Conservation (phyloP, 768 basidiomycete species). For the Podaxis sp. region DNA sequence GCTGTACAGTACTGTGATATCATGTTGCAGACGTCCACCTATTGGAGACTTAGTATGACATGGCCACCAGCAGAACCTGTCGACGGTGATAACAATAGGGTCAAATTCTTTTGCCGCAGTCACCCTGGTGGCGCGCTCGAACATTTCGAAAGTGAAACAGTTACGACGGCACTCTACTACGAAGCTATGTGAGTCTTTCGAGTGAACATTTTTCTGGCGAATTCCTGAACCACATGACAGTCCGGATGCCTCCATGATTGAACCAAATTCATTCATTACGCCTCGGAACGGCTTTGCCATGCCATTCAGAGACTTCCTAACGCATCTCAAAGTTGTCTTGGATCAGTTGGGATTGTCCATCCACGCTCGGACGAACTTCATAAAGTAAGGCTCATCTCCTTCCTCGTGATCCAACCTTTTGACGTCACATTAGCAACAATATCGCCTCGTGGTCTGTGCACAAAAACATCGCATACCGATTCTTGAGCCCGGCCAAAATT, state of each 20-base stretch:
- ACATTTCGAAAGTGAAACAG: constrained; percentile 82
- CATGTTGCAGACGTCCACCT: constrained; percentile 62
- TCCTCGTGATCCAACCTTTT: constrained; percentile 1
- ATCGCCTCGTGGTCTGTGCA: constrained; percentile 70
- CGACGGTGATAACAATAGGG: constrained; percentile 52
- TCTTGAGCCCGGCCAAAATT: constrained; percentile 74
- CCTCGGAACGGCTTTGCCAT: constrained; percentile 85
- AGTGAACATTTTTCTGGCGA: background rate
- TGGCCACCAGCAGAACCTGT: constrained; percentile 78
- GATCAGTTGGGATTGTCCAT: constrained; percentile 84
- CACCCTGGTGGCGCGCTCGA: constrained; percentile 86
- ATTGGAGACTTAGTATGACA: constrained; percentile 73
- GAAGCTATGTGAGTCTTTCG: constrained; percentile 67
- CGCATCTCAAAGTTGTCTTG: constrained; percentile 77
- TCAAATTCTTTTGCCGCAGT: constrained; percentile 81
- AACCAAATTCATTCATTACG: constrained; percentile 75
- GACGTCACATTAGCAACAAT: constrained; percentile 56
- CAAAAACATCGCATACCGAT: constrained; percentile 90
- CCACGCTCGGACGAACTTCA: constrained; percentile 77
- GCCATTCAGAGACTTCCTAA: constrained; percentile 77
- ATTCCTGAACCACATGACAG: constrained; percentile 34
- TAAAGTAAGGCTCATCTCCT: constrained; percentile 53
- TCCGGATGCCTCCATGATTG: constrained; percentile 74
- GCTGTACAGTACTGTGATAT: constrained; percentile 79
- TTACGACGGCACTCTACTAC: constrained; percentile 79